phyloP scores from a whole-genome alignment of 2,329 filamentous ascomycete genomes.

The Ceratocystis colombiana region DNA sequence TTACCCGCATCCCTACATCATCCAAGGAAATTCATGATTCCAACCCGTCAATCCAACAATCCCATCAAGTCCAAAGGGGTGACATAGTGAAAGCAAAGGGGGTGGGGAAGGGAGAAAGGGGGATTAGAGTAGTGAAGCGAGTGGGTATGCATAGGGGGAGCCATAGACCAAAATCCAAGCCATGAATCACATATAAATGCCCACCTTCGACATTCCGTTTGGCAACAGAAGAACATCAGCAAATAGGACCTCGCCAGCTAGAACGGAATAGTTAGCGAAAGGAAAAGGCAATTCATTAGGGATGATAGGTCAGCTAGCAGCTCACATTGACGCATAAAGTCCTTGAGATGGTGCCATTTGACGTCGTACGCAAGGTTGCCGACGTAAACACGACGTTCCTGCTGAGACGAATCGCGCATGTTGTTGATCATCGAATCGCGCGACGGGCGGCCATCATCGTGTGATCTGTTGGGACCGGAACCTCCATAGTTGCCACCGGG shows the following conservation, averaged over 20 bases:
- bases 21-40: constrained; percentile 63
- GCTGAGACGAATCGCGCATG: constrained; percentile 87
- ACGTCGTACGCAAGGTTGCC: constrained; percentile 99
- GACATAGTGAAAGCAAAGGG: constrained; percentile 49
- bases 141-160: constrained; percentile 13
- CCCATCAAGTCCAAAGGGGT: constrained; percentile 60
- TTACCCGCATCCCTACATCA: constrained; percentile 99
- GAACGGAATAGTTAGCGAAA: constrained; percentile 26
- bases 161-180: constrained; percentile 37
- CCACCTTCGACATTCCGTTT: constrained; percentile 99
- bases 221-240: constrained; percentile 98
- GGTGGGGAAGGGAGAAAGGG: constrained; percentile 63
- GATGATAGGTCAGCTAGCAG: constrained; percentile 25
- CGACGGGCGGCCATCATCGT: constrained; percentile 71
- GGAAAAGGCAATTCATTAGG: background rate
- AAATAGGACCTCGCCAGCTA: constrained; percentile 98
- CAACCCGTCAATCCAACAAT: constrained; percentile 98
- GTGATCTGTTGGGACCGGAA: constrained; percentile 55
- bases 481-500: constrained; percentile 56
- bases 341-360: constrained; percentile 99
- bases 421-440: constrained; percentile 96
- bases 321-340: constrained; percentile 99
- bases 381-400: constrained; percentile 98
- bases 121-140: constrained; percentile 54
- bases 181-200: constrained; percentile 66